These are phyloP conservation scores for Cyclanthera cordifolia DNA, from an alignment of 306 rosid genomes.

Conservation along the genomic window DNA sequence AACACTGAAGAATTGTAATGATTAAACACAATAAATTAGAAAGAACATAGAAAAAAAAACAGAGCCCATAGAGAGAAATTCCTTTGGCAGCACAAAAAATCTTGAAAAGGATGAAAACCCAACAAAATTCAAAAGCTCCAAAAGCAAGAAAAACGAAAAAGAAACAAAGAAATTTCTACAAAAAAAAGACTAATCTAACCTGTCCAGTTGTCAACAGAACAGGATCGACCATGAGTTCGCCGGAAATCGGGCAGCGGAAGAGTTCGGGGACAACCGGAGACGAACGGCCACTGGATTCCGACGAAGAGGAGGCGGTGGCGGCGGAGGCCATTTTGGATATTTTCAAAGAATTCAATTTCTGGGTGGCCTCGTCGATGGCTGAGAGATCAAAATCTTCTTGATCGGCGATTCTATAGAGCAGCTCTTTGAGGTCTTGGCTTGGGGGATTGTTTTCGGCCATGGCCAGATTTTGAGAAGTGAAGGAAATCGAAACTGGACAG, in stretches of 20 bases:
- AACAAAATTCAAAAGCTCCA: too few species aligned
- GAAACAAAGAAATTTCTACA: not conserved
- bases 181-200: conserved; percentile 21
- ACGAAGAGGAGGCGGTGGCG: not conserved
- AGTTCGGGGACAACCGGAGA: conserved; percentile 26
- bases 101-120: not conserved
- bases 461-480: not conserved
- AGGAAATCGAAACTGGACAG: not conserved
- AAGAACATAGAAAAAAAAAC: not conserved
- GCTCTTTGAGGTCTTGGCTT: conserved; percentile 34
- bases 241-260: conserved; percentile 71
- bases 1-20: too few species aligned
- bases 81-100: not conserved
- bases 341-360: conserved; percentile 35
- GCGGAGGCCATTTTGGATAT: conserved; percentile 13
- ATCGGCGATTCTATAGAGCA: conserved; percentile 29
- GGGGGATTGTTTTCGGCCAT: conserved; percentile 8
- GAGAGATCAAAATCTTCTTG: conserved; percentile 28
- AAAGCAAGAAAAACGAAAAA: not conserved
- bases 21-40: not conserved
- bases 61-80: not conserved
- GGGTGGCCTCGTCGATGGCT: conserved; percentile 38
- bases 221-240: conserved; percentile 64
- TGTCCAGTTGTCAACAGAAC: conserved; percentile 66
- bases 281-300: not conserved